A percentile compares a stretch with the other conserved stretches of the same genome.
phyloP scores from a whole-genome alignment of 768 basidiomycete genomes.

The Boletus insuetus region DNA sequence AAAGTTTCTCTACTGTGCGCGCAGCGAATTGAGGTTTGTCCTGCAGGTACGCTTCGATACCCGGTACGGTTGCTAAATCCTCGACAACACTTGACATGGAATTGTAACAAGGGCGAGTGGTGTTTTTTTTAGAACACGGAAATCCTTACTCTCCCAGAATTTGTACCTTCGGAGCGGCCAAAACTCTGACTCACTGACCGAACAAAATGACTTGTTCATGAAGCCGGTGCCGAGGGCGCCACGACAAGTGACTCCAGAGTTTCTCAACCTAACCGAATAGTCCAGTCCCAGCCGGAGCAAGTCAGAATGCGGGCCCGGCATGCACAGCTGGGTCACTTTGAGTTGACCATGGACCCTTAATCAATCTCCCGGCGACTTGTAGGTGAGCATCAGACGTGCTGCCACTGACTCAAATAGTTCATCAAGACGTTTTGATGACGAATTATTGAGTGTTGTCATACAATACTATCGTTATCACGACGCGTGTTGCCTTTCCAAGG shows the following conservation, averaged over 20 bases:
- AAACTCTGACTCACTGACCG: constrained; percentile 12
- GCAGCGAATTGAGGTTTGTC: constrained; percentile 45
- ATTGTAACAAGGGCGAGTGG: not conserved
- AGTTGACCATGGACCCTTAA: too few relatives aligned
- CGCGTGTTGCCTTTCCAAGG: too few relatives aligned
- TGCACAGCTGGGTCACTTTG: too few relatives aligned
- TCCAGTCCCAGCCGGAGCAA: not conserved
- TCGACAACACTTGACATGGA: constrained; percentile 15
- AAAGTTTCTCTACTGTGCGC: constrained; percentile 37
- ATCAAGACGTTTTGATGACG: too few relatives aligned
- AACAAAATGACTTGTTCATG: not conserved
- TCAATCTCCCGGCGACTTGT: too few relatives aligned
- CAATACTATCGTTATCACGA: too few relatives aligned
- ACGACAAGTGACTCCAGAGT: not conserved
- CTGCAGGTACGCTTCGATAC: constrained; percentile 43
- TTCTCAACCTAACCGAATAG: not conserved
- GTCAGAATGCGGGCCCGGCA: not conserved
- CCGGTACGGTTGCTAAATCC: constrained; percentile 31
- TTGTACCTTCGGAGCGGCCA: not conserved
- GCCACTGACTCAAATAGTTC: not conserved
- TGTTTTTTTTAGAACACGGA: not conserved
- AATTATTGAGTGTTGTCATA: too few relatives aligned
- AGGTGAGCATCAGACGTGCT: too few relatives aligned
- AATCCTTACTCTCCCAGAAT: not conserved
- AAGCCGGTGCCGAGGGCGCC: not conserved